Conservation (phyloP, 176 grass and related monocot genomes). For the Tillandsia fasciculata region DNA sequence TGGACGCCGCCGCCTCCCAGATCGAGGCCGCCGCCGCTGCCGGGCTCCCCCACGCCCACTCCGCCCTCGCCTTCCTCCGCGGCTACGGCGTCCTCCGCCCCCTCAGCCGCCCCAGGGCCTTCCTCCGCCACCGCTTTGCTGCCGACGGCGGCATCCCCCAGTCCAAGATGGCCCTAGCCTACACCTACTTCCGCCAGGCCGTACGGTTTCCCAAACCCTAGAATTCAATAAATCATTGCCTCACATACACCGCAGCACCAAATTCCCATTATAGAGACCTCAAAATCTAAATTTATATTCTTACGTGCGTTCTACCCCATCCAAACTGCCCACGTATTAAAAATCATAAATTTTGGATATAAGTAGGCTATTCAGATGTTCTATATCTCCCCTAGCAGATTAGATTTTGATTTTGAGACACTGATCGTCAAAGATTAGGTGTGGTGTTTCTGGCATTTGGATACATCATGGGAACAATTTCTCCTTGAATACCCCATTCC, state of each 20-base stretch:
- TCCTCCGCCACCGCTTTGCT: conserved; percentile 84
- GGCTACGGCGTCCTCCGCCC: conserved; percentile 56
- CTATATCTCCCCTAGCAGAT: no score
- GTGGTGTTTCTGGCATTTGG: no score
- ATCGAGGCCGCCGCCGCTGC: conserved; percentile 54
- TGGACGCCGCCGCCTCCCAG: conserved; percentile 49
- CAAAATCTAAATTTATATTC: no score
- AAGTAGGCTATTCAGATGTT: no score
- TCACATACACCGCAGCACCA: no score
- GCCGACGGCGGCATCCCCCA: conserved; percentile 74
- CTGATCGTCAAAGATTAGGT: no score
- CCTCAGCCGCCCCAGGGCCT: conserved; percentile 49
- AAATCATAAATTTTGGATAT: no score
- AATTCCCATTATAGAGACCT: no score
- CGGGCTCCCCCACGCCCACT: conserved; percentile 62
- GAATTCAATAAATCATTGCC: neutral
- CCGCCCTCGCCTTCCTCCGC: conserved; percentile 64
- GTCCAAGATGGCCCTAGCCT: conserved; percentile 94
- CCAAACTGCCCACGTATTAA: no score
- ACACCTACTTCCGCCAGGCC: conserved; percentile 79
- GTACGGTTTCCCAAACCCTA: conserved; percentile 25
- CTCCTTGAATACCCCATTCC: neutral
- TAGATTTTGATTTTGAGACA: no score
- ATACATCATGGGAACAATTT: no score
- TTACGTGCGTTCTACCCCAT: no score